phyloP scores from a whole-genome alignment of 2,329 filamentous ascomycete genomes.

The Aspergillus unguis region DNA sequence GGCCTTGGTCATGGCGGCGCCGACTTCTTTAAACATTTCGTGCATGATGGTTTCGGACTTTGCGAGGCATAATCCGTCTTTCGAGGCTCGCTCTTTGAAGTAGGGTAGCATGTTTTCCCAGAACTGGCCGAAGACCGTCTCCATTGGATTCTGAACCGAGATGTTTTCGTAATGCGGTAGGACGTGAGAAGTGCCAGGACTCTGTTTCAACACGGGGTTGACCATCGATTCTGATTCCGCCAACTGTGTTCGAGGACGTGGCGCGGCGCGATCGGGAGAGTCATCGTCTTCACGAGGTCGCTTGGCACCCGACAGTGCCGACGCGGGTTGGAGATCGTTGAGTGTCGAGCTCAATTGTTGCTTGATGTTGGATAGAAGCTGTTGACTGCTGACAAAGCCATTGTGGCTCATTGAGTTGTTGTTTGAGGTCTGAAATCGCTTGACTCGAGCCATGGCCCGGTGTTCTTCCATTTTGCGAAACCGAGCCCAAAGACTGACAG shows the following conservation, averaged over 20 bases:
- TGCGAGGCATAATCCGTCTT: conserved; percentile 7
- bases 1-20: conserved; percentile 15
- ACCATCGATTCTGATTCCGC: conserved; percentile 1
- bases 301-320: conserved; percentile 9
- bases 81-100: conserved; percentile 12
- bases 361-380: conserved; percentile 2
- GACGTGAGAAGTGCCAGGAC: conserved; percentile 3
- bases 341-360: not conserved
- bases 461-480: conserved; percentile 4
- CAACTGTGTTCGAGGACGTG: conserved; percentile 11
- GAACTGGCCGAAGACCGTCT: conserved; percentile 15
- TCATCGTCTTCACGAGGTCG: conserved; percentile 14
- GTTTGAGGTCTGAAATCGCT: conserved; percentile 1
- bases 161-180: not conserved
- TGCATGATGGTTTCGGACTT: conserved; percentile 19
- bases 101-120: conserved; percentile 16
- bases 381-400: not conserved
- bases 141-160: conserved; percentile 10
- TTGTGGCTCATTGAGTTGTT: not conserved
- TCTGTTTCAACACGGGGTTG: conserved; percentile 9
- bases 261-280: conserved; percentile 12
- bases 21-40: conserved; percentile 19
- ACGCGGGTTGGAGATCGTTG: not conserved
- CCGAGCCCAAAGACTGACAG: conserved; percentile 4
- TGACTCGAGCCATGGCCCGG: not conserved